Evolutionary conservation across 257 asterid genomes (phyloP), one percentile per base, ranked within the genome.

Genomic region (Capsicum baccatum): DNA sequence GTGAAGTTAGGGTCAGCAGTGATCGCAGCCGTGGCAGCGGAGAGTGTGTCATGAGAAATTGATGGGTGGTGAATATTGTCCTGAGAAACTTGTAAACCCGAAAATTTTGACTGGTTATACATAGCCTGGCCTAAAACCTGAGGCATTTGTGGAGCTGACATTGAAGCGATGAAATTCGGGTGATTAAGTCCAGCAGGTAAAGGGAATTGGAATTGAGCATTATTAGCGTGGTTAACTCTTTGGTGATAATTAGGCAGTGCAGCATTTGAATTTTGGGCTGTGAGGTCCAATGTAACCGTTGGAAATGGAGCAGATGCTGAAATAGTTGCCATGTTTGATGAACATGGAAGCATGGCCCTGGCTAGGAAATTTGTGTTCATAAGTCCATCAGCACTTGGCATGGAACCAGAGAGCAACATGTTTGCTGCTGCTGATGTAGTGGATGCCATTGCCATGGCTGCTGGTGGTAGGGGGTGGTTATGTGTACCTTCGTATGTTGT

Each of bases 281-380:
- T 94, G 44, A 96, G 98, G 90, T 96, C 99, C 44, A 96, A 91
- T 9, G 99, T 96, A 79, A 96, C 93, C 0, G 98, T 96, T 7
- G 99, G 98, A 84, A 96, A 94, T 3, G 99, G 99, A 5, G 99
- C 98, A 0, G 99, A 96, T 10, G 98, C 98, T 2, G 99, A 94
- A 88, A 96, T 94, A 5, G 99, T 93, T 1, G 99, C 99, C 92
- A 96, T 84, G 87, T 86, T 96, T 8, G 98, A 88, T 1, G 98
- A 92, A 84, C 90, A 90, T 15, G 98, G 98, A 9, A 96, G 92
- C 5, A 92, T 88, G 0, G 98, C 84, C 66, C 97, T 89, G 11
- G 98, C 93, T 1, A 94, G 90, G 79, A 93, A 88, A 80, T 91
- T 95, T 1, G 97, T 93, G 52, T 94, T 95, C 97, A 95, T 92